phyloP scores from a whole-genome alignment of 2,329 filamentous ascomycete species.

The Cladosporium sp. region DNA sequence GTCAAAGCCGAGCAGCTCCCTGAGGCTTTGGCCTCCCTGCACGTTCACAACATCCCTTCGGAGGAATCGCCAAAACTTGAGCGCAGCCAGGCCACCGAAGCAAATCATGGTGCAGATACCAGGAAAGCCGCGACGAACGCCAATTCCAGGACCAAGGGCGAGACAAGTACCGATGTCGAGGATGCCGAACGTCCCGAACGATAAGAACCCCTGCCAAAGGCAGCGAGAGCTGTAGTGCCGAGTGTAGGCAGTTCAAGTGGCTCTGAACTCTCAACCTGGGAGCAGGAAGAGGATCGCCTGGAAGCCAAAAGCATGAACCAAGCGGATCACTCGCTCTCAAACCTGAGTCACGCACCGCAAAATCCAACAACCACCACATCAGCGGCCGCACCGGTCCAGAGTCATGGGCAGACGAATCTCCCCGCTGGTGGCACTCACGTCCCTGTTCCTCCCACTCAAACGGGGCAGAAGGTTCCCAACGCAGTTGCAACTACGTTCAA shows the following conservation, averaged over 20 bases:
- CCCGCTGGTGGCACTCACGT: neutral
- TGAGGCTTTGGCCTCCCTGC: neutral
- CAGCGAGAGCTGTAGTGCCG: too few relatives aligned
- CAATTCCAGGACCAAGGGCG: neutral
- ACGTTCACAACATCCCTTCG: constrained; percentile 1
- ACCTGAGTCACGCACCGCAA: neutral
- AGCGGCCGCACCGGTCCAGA: too few relatives aligned
- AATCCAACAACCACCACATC: neutral
- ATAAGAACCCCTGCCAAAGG: too few relatives aligned
- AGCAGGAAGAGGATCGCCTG: too few relatives aligned
- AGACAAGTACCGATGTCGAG: neutral
- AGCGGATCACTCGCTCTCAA: neutral
- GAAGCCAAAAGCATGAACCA: too few relatives aligned
- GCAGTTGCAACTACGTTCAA: neutral
- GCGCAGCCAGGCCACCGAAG: neutral
- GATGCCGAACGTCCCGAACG: neutral
- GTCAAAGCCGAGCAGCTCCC: neutral
- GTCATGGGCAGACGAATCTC: neutral
- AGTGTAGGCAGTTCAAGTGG: too few relatives aligned
- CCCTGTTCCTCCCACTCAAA: neutral
- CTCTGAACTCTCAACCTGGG: too few relatives aligned
- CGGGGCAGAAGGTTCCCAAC: neutral
- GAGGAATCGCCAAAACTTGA: neutral
- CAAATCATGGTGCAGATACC: neutral
- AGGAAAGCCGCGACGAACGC: neutral